These are phyloP conservation scores for Penicillium salamii DNA, from an alignment of 495 filamentous ascomycete genomes.

Conservation along the genomic window DNA sequence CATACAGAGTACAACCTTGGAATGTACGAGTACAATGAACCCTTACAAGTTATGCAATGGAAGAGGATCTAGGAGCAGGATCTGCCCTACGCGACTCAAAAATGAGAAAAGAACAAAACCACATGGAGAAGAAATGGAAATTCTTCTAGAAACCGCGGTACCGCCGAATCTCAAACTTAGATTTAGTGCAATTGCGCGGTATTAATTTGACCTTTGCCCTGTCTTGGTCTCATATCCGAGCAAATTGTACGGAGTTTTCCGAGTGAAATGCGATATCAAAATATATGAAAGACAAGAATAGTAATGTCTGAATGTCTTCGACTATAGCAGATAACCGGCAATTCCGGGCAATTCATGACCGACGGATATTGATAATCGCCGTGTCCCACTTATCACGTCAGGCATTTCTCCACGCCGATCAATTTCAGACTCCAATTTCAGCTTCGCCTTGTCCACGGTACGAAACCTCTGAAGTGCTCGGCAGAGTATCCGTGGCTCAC, in stretches of 20 bases:
- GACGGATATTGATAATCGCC: constrained; percentile 13
- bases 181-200: neutral
- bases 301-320: too few relatives aligned
- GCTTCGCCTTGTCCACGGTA: constrained; percentile 5
- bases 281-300: too few relatives aligned
- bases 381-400: constrained; percentile 8
- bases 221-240: too few relatives aligned
- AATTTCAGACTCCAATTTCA: neutral
- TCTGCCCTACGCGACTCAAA: neutral
- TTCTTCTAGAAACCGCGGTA: neutral
- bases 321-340: neutral
- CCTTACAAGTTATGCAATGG: too few relatives aligned
- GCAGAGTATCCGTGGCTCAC: neutral
- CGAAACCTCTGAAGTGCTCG: neutral
- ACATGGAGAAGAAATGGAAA: neutral
- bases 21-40: too few relatives aligned
- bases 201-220: neutral
- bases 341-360: constrained; percentile 3
- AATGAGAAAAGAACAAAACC: neutral
- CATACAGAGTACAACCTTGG: too few relatives aligned
- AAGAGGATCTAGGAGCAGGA: neutral
- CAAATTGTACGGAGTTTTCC: neutral
- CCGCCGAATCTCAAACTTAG: neutral
- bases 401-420: constrained; percentile 7
- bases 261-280: neutral